Evolutionary conservation across 164 flowering plant genomes (phyloP).

Genomic region (Nymphaea thermarum): DNA sequence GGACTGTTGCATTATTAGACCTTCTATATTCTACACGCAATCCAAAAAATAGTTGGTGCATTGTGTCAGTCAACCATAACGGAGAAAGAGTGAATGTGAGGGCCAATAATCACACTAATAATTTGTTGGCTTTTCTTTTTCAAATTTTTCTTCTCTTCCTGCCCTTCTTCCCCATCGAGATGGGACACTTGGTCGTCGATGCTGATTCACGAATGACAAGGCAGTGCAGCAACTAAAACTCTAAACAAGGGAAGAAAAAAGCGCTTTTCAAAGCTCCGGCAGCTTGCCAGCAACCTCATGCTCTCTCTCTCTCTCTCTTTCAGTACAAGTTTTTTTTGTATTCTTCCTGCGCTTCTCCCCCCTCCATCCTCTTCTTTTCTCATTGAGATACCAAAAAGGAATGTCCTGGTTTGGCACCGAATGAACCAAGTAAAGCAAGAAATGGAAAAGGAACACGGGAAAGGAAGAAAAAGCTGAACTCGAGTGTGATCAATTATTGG

Average conservation of each 20-base stretch:
- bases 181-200: not conserved
- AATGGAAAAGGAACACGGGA: not conserved
- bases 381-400: not conserved
- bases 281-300: not conserved
- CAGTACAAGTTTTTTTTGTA: not conserved
- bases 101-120: too few relatives aligned
- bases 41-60: not conserved
- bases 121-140: not conserved
- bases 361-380: too few relatives aligned
- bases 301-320: not conserved
- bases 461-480: not conserved
- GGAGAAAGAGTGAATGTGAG: too few relatives aligned
- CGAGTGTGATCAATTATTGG: not conserved
- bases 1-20: too few relatives aligned
- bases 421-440: not conserved
- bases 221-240: not conserved
- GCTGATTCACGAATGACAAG: not conserved
- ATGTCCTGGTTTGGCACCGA: not conserved
- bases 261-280: not conserved
- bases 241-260: not conserved
- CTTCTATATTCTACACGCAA: not conserved
- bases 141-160: too few relatives aligned
- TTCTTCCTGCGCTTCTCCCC: not conserved
- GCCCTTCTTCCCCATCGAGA: too few relatives aligned
- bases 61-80: not conserved